Percentiles rank a stretch among this genome's conserved stretches.
These are phyloP conservation scores for Ustilago curta DNA, from an alignment of 1,284 basidiomycete genomes.

Conservation along the genomic window DNA sequence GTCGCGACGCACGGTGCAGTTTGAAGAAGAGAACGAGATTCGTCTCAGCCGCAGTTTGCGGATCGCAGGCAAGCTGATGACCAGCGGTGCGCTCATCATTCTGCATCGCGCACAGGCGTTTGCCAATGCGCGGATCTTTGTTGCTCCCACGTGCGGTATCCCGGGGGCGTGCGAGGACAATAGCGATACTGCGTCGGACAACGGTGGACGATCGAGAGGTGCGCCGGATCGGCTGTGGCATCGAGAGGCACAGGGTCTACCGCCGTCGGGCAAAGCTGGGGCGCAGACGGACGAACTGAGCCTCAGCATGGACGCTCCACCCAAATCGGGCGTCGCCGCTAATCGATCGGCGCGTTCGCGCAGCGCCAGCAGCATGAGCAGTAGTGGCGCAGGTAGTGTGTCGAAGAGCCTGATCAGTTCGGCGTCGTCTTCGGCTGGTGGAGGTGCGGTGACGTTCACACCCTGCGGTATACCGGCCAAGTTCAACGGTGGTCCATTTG, in stretches of 20 bases:
- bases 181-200: conserved; percentile 45
- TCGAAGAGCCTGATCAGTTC: conserved; percentile 30
- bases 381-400: conserved; percentile 33
- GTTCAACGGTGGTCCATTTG: conserved; percentile 59
- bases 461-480: conserved; percentile 35
- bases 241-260: conserved; percentile 31
- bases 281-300: conserved; percentile 26
- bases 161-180: conserved; percentile 51
- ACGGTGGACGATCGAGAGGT: conserved; percentile 7
- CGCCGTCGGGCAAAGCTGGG: conserved; percentile 31
- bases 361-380: conserved; percentile 37
- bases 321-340: neutral
- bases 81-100: conserved; percentile 59
- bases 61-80: conserved; percentile 60
- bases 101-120: conserved; percentile 61
- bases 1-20: conserved; percentile 33
- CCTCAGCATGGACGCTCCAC: conserved; percentile 6
- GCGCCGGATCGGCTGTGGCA: conserved; percentile 46
- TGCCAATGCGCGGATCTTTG: conserved; percentile 61
- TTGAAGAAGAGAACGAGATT: conserved; percentile 53
- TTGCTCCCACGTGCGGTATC: conserved; percentile 58
- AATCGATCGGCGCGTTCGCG: conserved; percentile 17
- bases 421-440: conserved; percentile 14
- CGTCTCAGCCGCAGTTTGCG: conserved; percentile 50
- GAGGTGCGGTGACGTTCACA: conserved; percentile 14